Evolutionary conservation across 192 early-diverging fungal species (phyloP), one percentile per base, ranked within the genome.

Genomic region (Diversispora eburnea): DNA sequence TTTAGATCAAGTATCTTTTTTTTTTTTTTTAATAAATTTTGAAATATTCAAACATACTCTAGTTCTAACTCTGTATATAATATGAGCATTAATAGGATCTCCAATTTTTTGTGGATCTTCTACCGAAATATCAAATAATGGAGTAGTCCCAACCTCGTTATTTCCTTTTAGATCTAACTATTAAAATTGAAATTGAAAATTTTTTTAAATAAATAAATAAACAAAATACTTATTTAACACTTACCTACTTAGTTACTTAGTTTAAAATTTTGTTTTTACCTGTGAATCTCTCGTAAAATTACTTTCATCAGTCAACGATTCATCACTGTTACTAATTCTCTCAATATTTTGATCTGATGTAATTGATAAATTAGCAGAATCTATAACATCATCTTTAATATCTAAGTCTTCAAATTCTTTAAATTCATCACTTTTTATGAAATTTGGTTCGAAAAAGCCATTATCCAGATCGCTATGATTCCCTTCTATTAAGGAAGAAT

Each of bases 81-180:
- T 91, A 77, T 96, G 88, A 9, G 92, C 87, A 74, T 83, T 91
- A 72, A 95, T 89, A n/a, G 91, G 84, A 70, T 98, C 92, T 75
- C 91, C 90, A 69, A 97, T 87, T 78, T 97, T 95, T 81, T 90
- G 88, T 3, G 95, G 95, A 58, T 97, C 95, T 8, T 88, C 86
- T 0, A 97, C 91, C 10, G 84, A 77, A 46, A 93, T 88, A 59
- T 84, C 78, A 85, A 88, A 86, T 76, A 65, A 79, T 76, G 91
- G 80, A 60, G 86, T 47, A 5, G 67, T 68, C 0, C 80, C 82
- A 20, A 74, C 79, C 39, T 84, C 81, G 17, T 80, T 80, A 47
- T 83, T 70, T 20, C 79, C 79, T 64, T 19, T 41, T 47, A 20
- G 19, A 17, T 41, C 33, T 41, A n/a, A 15, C 48, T 68, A 13